Evolutionary conservation across 306 rosid genomes (phyloP).

Genomic region (Gastrolobium bilobum): DNA sequence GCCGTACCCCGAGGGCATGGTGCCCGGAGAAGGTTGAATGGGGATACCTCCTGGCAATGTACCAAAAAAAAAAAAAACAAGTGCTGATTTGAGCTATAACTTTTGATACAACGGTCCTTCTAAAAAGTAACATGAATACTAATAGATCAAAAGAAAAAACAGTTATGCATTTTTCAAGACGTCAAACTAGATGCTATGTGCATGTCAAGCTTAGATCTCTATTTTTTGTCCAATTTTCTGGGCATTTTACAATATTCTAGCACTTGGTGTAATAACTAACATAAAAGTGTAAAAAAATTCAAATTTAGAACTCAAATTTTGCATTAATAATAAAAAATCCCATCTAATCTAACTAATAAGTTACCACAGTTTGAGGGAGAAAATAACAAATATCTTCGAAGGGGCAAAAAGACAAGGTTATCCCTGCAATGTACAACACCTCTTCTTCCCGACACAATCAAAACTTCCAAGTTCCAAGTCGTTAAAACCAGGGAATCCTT

Average conservation of each 20-base stretch:
- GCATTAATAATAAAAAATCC: not conserved
- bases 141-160: not conserved
- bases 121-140: not conserved
- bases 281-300: not conserved
- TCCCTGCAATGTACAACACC: too few relatives aligned
- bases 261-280: not conserved
- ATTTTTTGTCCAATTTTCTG: not conserved
- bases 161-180: not conserved
- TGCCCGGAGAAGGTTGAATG: too few relatives aligned
- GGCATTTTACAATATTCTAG: not conserved
- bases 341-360: not conserved
- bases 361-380: not conserved
- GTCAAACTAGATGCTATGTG: not conserved
- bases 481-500: not conserved
- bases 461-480: not conserved
- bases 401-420: not conserved
- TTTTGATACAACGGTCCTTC: constrained; percentile 6
- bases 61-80: too few relatives aligned
- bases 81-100: not conserved
- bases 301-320: not conserved
- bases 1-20: too few relatives aligned
- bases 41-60: too few relatives aligned
- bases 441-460: constrained; percentile 9
- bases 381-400: not conserved
- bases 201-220: not conserved